phyloP scores from a whole-genome alignment of 2,329 filamentous ascomycete species.

The Epichloe coenophiala region DNA sequence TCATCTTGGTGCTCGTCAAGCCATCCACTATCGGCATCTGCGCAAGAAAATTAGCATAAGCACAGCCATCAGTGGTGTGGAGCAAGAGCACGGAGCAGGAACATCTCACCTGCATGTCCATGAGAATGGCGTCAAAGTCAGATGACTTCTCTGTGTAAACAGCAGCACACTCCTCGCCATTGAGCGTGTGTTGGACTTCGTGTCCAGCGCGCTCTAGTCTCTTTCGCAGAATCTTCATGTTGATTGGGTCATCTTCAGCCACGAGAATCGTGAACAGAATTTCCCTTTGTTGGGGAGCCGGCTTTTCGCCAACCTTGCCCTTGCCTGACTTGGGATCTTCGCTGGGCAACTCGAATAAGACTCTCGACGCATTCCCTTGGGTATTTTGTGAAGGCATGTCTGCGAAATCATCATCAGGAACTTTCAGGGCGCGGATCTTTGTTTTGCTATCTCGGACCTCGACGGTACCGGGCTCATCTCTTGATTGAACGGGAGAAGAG shows the following conservation, averaged over 20 bases:
- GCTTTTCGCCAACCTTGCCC: constrained; percentile 11
- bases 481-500: background rate
- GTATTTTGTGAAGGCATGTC: constrained; percentile 20
- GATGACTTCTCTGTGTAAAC: constrained; percentile 50
- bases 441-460: constrained; percentile 30
- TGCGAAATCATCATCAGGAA: constrained; percentile 35
- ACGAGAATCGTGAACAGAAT: constrained; percentile 50
- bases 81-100: background rate
- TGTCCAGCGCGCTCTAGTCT: constrained; percentile 67
- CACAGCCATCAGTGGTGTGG: background rate
- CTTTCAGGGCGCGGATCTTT: constrained; percentile 32
- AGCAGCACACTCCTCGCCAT: constrained; percentile 72
- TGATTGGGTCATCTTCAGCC: constrained; percentile 81
- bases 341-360: constrained; percentile 26
- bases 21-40: constrained; percentile 95
- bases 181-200: constrained; percentile 56
- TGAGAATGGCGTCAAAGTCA: constrained; percentile 66
- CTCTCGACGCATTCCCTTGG: constrained; percentile 17
- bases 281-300: constrained; percentile 8
- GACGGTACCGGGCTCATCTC: constrained; percentile 20
- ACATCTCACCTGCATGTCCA: constrained; percentile 78
- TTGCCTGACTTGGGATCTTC: constrained; percentile 3
- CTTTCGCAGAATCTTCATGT: constrained; percentile 70
- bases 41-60: background rate
- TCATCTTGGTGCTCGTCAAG: constrained; percentile 69